Conservation (phyloP, 192 early-diverging fungal genomes). For the Podila verticillata region DNA sequence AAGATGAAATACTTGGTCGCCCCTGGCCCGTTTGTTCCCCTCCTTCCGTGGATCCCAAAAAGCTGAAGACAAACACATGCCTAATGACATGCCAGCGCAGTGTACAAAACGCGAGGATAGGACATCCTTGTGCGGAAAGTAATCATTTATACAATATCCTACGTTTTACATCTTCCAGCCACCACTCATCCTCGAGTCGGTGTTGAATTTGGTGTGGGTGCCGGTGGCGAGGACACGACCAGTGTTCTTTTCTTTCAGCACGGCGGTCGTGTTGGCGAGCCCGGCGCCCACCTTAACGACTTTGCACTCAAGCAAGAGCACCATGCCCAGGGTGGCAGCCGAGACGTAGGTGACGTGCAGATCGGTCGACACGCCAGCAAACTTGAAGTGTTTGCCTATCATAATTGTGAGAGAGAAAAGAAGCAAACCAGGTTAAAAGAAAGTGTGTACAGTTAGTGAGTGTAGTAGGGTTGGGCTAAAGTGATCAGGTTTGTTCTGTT, state of each 20-base stretch:
- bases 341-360: conserved; percentile 52
- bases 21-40: too few relatives aligned
- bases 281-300: conserved; percentile 42
- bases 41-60: too few relatives aligned
- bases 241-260: conserved; percentile 37
- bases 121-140: background rate
- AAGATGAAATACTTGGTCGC: too few relatives aligned
- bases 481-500: too few relatives aligned
- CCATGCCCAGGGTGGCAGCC: conserved; percentile 29
- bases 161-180: conserved; percentile 29
- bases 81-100: too few relatives aligned
- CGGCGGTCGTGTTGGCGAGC: conserved; percentile 37
- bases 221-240: conserved; percentile 37
- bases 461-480: background rate
- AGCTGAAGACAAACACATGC: too few relatives aligned
- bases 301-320: conserved; percentile 37
- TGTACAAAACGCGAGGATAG: background rate
- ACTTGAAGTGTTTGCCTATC: conserved; percentile 38
- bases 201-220: conserved; percentile 53
- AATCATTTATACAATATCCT: background rate
- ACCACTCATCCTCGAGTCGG: conserved; percentile 35
- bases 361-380: conserved; percentile 53
- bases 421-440: too few relatives aligned
- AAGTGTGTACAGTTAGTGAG: background rate
- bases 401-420: too few relatives aligned